Evolutionary conservation across 1,284 basidiomycete genomes (phyloP), one percentile per base, ranked within the genome.

Genomic region (Microbotryum lychnidis-dioicae): DNA sequence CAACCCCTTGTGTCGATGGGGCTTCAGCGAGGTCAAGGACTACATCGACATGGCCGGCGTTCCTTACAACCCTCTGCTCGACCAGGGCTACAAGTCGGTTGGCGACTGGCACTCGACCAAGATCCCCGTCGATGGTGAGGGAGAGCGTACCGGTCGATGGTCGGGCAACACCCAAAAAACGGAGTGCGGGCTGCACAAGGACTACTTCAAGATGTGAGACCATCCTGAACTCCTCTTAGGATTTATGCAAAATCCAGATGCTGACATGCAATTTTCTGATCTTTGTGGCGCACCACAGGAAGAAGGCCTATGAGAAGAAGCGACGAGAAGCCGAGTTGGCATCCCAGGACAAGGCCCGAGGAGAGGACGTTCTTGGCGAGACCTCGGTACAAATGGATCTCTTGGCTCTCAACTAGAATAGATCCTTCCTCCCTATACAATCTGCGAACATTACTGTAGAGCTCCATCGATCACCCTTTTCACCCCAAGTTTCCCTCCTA

Each of bases 101-200:
- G 94, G 94, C 10, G 94, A 98, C 77, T 94, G 91, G 88, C 96
- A 98, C 77, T 93, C 90, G 66, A 98, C 94, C 0, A 78, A 76
- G 27, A 84, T 85, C 74, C 78, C 79, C 4, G 65, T 64, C 20
- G 86, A 92, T 70, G 80, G 80, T 2, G 83, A 81, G 3, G 50
- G 61, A 27, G 94, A 98, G 78, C 83, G 94, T 47, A 84, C 87
- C 1, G 94, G 94, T 6, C 79, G 94, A 60, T 98, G 94, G 94
- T 86, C 87, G 48, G 90, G 89, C 25, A 87, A 84, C 75, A 72
- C 70, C 46, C 84, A 86, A 64, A 97, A 97, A 82, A 90, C 89
- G 2, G 94, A 97, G 76, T 98, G 94, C 75, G 94, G 94, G 4
- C 76, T 98, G 69, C 94, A 98, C 76, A 83, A 85, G 73, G 89